Evolutionary conservation across 306 rosid species (phyloP).

Genomic region (Adenanthera pavonina): DNA sequence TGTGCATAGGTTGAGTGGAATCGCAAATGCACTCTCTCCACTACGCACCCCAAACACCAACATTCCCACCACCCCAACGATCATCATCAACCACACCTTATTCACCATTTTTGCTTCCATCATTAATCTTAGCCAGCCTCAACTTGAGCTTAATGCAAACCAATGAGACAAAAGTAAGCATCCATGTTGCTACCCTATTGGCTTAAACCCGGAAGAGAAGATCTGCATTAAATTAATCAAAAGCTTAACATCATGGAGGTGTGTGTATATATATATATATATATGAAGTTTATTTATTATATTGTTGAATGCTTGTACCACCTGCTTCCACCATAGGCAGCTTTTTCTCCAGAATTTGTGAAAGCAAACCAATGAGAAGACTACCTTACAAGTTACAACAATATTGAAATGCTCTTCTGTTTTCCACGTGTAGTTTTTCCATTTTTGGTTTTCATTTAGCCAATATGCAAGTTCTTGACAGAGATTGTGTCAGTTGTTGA

Average conservation of each 20-base stretch:
- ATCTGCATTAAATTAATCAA: not conserved
- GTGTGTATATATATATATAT: not conserved
- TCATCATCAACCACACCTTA: conserved; percentile 18
- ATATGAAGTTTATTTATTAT: not conserved
- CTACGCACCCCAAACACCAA: conserved; percentile 21
- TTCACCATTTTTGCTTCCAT: conserved; percentile 13
- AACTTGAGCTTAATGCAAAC: not conserved
- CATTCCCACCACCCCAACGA: not conserved
- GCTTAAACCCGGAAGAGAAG: not conserved
- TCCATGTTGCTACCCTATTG: not conserved
- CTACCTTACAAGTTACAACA: not conserved
- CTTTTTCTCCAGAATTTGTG: conserved; percentile 26
- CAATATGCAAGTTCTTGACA: conserved; percentile 10
- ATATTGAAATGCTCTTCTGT: conserved; percentile 13
- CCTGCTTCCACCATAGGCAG: conserved; percentile 30
- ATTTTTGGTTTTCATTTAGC: conserved; percentile 24
- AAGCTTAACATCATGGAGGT: not conserved
- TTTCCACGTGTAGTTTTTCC: conserved; percentile 38
- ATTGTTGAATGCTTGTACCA: conserved; percentile 21
- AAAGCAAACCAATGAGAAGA: conserved; percentile 28
- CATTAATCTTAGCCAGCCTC: not conserved
- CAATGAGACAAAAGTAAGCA: not conserved
- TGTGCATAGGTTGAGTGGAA: conserved; percentile 46
- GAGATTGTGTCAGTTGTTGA: conserved; percentile 34
- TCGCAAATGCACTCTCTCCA: conserved; percentile 44